Evolutionary conservation across 1,139 yeast species (phyloP).

Genomic region (Yamadazyma pseudoaaseri): DNA sequence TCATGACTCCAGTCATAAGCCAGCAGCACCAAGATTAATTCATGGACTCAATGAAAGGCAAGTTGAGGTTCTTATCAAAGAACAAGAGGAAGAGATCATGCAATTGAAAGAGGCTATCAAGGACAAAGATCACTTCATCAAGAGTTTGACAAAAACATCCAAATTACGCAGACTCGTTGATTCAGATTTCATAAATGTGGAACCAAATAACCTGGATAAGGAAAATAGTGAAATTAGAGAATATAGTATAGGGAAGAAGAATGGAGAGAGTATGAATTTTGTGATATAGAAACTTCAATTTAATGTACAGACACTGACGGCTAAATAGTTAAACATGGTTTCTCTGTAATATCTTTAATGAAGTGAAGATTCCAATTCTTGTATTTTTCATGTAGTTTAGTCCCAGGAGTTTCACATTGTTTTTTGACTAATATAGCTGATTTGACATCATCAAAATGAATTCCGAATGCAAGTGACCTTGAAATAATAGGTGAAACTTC

Average conservation of each 20-base stretch:
- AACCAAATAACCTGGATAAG: constrained; percentile 6
- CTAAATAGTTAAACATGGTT: constrained; percentile 22
- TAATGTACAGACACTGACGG: background rate
- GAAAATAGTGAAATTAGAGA: constrained; percentile 12
- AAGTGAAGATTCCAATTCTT: constrained; percentile 63
- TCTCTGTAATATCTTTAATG: constrained; percentile 68
- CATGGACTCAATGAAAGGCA: constrained; percentile 16
- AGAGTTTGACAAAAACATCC: constrained; percentile 64
- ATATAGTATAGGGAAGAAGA: constrained; percentile 13
- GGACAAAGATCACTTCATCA: constrained; percentile 75
- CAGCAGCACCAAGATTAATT: constrained; percentile 4
- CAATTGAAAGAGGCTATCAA: constrained; percentile 62
- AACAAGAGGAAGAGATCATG: constrained; percentile 68
- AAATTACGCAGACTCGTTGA: constrained; percentile 50
- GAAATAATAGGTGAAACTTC: constrained; percentile 70
- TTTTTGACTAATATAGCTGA: constrained; percentile 66
- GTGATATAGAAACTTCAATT: constrained; percentile 10
- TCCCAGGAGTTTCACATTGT: constrained; percentile 32
- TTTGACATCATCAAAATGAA: constrained; percentile 61
- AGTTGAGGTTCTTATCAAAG: constrained; percentile 34
- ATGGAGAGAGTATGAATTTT: constrained; percentile 14
- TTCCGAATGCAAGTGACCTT: constrained; percentile 56
- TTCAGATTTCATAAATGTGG: constrained; percentile 22
- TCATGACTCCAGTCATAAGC: constrained; percentile 16
- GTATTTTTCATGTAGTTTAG: constrained; percentile 47